phyloP scores from a whole-genome alignment of 352 stramenopile species.

The Plasmopara halstedii region DNA sequence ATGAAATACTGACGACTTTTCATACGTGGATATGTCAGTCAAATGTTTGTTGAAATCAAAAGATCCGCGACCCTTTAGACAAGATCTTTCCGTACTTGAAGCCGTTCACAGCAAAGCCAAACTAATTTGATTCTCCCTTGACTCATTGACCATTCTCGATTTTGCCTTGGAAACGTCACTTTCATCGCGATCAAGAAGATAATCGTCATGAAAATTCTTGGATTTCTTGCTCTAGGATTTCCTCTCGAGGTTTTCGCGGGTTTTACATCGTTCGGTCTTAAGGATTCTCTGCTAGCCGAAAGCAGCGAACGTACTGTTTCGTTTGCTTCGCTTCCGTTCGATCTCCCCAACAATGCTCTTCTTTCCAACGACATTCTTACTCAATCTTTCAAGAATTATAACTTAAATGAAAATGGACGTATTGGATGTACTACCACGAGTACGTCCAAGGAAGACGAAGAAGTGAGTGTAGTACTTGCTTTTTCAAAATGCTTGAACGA shows the following conservation, averaged over 20 bases:
- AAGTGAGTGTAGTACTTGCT: conserved; percentile 38
- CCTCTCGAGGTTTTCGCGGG: conserved; percentile 7
- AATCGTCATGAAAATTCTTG: conserved; percentile 21
- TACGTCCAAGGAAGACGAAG: conserved; percentile 3
- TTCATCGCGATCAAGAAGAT: not conserved
- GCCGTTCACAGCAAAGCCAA: not conserved
- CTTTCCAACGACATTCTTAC: conserved; percentile 9
- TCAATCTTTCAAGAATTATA: conserved; percentile 3
- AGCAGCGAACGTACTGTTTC: conserved; percentile 13
- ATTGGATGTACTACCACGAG: conserved; percentile 15
- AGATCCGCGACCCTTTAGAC: conserved; percentile 12
- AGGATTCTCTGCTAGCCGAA: conserved; percentile 13
- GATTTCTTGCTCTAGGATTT: conserved; percentile 7
- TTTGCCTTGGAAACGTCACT: conserved; percentile 13
- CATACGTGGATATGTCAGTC: too few relatives aligned
- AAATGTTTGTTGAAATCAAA: conserved; percentile 17
- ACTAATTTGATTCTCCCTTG: not conserved
- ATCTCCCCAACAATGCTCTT: conserved; percentile 13
- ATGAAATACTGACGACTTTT: too few relatives aligned
- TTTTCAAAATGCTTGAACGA: conserved; percentile 59
- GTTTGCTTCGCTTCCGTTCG: conserved; percentile 11
- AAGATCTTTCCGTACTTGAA: conserved; percentile 11
- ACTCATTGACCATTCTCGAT: conserved; percentile 11
- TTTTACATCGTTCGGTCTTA: conserved; percentile 13
- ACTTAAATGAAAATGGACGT: conserved; percentile 2